These are phyloP conservation scores for Ganoderma multipileum DNA, from an alignment of 1,284 basidiomycete species.

Conservation along the genomic window DNA sequence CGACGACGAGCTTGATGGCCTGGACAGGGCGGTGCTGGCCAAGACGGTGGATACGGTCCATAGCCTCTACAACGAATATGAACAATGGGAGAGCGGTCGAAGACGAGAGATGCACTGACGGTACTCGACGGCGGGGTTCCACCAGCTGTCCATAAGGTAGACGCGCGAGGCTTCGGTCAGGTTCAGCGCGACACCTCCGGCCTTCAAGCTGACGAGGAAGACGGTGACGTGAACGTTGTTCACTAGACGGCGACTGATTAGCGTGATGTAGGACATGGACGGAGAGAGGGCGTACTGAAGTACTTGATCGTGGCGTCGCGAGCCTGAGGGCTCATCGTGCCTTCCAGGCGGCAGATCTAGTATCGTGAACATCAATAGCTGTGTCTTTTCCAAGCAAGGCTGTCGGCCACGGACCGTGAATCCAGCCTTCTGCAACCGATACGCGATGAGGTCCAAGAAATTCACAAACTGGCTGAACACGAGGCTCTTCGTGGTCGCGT, in stretches of 20 bases:
- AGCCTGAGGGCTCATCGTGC: constrained; percentile 96
- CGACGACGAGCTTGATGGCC: constrained; percentile 93
- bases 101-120: constrained; percentile 19
- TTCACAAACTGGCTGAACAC: constrained; percentile 97
- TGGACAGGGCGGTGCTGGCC: constrained; percentile 93
- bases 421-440: constrained; percentile 90
- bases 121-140: constrained; percentile 81
- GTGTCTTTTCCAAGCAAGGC: neutral
- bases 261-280: constrained; percentile 2
- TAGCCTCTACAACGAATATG: constrained; percentile 72
- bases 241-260: constrained; percentile 56
- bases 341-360: constrained; percentile 96
- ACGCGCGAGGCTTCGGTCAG: constrained; percentile 93
- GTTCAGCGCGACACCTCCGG: constrained; percentile 95
- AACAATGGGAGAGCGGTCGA: neutral
- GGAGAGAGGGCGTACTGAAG: constrained; percentile 70
- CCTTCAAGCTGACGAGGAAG: constrained; percentile 95
- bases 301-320: constrained; percentile 94
- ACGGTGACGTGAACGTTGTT: constrained; percentile 95
- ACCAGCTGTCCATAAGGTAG: constrained; percentile 93
- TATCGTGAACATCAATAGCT: constrained; percentile 29
- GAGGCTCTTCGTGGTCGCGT: constrained; percentile 94
- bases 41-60: constrained; percentile 94
- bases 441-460: constrained; percentile 92
- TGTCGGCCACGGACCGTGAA: constrained; percentile 66